Conservation (phyloP, 257 asterid genomes). For the Solanum peruvianum region DNA sequence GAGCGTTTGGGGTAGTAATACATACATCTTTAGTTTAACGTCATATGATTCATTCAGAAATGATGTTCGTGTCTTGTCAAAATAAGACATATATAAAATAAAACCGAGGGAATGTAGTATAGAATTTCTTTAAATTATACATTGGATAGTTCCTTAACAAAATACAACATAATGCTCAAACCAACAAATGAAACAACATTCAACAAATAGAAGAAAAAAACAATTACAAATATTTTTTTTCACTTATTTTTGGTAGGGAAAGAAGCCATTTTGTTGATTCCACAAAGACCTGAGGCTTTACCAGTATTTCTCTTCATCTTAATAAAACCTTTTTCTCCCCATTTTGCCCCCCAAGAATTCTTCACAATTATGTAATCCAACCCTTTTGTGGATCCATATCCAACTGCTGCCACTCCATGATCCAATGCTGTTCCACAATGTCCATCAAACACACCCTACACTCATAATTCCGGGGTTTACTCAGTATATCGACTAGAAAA, state of each 20-base stretch:
- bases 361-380: constrained; percentile 35
- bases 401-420: constrained; percentile 50
- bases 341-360: constrained; percentile 63
- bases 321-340: constrained; percentile 64
- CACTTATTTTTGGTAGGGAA: constrained; percentile 38
- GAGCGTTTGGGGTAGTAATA: not conserved
- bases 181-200: not conserved
- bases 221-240: not conserved
- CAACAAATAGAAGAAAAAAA: not conserved
- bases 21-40: not conserved
- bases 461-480: not conserved
- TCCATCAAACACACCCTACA: constrained; percentile 60
- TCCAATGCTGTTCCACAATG: constrained; percentile 45
- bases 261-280: constrained; percentile 55
- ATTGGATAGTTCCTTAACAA: not conserved
- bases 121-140: not conserved
- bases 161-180: not conserved
- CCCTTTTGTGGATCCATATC: constrained; percentile 39
- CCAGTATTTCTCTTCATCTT: constrained; percentile 53
- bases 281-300: constrained; percentile 43
- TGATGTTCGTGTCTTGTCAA: rapidly evolving
- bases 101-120: not conserved
- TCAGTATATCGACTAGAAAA: not conserved
- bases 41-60: not conserved
- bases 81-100: not conserved